Conservation (phyloP, 345 rosid genomes). For the Geranium brycei region DNA sequence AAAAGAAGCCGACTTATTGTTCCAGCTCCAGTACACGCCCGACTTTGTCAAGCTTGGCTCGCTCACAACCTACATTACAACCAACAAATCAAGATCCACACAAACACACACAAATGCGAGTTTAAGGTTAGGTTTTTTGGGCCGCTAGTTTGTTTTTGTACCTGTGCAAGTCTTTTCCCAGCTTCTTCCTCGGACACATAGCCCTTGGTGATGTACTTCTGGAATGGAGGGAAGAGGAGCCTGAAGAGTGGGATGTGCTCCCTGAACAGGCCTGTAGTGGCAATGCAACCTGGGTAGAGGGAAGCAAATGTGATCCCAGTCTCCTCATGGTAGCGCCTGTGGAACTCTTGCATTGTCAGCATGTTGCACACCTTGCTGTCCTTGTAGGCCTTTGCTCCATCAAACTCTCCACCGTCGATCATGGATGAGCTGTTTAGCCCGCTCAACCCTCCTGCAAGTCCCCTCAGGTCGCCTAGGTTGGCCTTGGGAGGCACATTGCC, state of each 20-base stretch:
- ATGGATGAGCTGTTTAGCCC: slow-evolving; percentile 68
- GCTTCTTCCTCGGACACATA: slow-evolving; percentile 84
- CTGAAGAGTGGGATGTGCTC: slow-evolving; percentile 89
- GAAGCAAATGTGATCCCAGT: slow-evolving; percentile 78
- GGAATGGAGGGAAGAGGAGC: slow-evolving; percentile 90
- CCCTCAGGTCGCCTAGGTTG: slow-evolving; percentile 85
- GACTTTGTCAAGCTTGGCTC: slow-evolving; percentile 85
- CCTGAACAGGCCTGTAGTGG: slow-evolving; percentile 93
- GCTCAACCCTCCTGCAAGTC: slow-evolving; percentile 66
- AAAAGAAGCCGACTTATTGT: slow-evolving; percentile 80
- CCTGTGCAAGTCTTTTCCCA: slow-evolving; percentile 95
- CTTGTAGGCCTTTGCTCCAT: slow-evolving; percentile 95
- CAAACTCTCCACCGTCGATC: slow-evolving; percentile 89
- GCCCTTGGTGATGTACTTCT: slow-evolving; percentile 94
- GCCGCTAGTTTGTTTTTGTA: slow-evolving; percentile 8
- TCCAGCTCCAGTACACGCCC: slow-evolving; percentile 99
- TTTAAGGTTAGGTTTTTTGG: too few relatives aligned
- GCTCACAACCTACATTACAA: slow-evolving; percentile 48
- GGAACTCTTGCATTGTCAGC: slow-evolving; percentile 95
- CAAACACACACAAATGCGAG: neutral
- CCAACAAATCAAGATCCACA: slow-evolving; percentile 2
- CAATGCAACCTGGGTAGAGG: slow-evolving; percentile 96
- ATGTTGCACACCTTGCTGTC: slow-evolving; percentile 99
- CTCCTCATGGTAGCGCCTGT: slow-evolving; percentile 80
- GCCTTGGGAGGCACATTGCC: slow-evolving; percentile 99